phyloP scores from a whole-genome alignment of 345 rosid genomes.

The Pelargonium nanum region DNA sequence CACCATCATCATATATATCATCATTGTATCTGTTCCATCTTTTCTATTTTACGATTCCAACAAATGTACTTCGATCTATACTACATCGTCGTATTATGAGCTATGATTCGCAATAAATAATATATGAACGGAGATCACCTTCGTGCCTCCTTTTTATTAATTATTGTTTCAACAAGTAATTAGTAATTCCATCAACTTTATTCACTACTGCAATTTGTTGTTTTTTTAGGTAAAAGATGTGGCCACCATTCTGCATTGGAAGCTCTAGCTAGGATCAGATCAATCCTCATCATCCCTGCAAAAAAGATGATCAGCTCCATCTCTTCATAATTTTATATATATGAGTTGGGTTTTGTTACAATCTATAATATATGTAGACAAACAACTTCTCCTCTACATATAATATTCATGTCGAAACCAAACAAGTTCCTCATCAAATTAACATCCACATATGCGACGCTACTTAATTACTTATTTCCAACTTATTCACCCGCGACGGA shows the following conservation, averaged over 20 bases:
- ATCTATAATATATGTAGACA: no score
- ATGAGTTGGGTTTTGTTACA: no score
- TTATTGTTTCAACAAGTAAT: not conserved
- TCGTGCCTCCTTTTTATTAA: not conserved
- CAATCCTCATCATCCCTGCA: not conserved
- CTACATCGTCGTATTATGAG: constrained; percentile 15
- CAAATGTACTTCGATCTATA: constrained; percentile 18
- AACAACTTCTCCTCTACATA: no score
- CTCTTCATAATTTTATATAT: no score
- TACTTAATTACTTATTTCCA: no score
- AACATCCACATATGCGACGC: no score
- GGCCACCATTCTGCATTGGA: not conserved
- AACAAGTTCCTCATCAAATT: no score
- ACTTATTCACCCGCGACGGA: no score
- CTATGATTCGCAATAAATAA: constrained; percentile 11
- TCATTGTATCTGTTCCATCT: constrained; percentile 7
- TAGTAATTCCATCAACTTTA: no score
- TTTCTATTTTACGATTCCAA: constrained; percentile 12
- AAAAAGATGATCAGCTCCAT: no score
- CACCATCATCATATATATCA: no score
- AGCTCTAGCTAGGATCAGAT: not conserved
- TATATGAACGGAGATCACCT: constrained; percentile 1
- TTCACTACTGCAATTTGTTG: not conserved
- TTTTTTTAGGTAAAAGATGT: not conserved
- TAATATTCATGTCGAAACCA: no score